phyloP scores from a whole-genome alignment of 257 asterid genomes.

The Sherardia arvensis region DNA sequence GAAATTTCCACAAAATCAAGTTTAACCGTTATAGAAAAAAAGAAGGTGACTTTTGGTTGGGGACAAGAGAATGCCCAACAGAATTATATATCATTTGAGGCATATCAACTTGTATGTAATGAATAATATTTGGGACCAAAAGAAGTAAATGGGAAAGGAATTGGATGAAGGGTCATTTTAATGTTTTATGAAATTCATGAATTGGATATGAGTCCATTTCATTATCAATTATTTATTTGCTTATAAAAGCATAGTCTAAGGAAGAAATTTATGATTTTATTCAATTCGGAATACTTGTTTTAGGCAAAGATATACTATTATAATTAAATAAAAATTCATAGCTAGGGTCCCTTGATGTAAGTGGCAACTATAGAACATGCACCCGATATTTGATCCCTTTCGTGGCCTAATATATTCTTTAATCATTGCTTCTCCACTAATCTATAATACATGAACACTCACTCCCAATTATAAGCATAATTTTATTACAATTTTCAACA shows the following conservation, averaged over 20 bases:
- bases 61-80: not conserved
- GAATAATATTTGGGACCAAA: not conserved
- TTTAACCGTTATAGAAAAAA: not conserved
- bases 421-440: slow-evolving; percentile 25
- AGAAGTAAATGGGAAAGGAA: not conserved
- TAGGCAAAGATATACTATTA: not conserved
- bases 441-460: not conserved
- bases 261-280: not conserved
- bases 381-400: slow-evolving; percentile 21
- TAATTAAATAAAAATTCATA: not conserved
- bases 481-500: too few species aligned
- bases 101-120: not conserved
- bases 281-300: not conserved
- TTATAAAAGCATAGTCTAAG: not conserved
- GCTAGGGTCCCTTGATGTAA: slow-evolving; percentile 22
- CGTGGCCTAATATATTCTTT: slow-evolving; percentile 12
- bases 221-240: not conserved
- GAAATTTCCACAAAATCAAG: too few species aligned
- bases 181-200: not conserved
- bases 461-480: not conserved
- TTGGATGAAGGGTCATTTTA: not conserved
- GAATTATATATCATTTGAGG: not conserved
- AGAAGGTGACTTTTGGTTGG: not conserved
- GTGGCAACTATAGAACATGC: slow-evolving; percentile 32
- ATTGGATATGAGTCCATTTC: not conserved